Evolutionary conservation across 1,284 basidiomycete species (phyloP), one percentile per base, ranked within the genome.

Genomic region (Chondrostereum purpureum): DNA sequence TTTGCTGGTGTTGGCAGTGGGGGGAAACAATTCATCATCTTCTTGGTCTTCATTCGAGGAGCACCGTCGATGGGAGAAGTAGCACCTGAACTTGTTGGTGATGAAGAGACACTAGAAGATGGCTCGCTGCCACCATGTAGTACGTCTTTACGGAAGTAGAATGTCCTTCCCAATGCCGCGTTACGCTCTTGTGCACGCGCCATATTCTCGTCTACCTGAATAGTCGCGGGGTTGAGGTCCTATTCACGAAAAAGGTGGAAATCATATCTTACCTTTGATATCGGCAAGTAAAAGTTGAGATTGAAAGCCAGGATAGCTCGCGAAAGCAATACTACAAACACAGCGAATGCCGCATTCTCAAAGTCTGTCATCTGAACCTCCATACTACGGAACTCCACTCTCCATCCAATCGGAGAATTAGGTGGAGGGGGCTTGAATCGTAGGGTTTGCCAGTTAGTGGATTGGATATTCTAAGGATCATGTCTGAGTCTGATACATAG

Each of bases 331-430:
- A 98, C 92, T 50, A 96, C 79, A 63, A 99, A 99, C 37, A 98
- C 80, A 21, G 90, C 82, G 61, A 93, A 97, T 1, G 96, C 94
- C 0, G 96, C 96, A 62, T 99, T 99, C 70, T 99, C 96, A 62
- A 94, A 99, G 68, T 99, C 96, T 16, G 96, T 99, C 58, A 96
- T 79, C 62, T 99, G 96, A 2, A 99, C 92, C 64, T 99, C 96
- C 96, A 99, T 99, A 57, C 88, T 91, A 42, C 96, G 77, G 68
- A 99, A 99, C 64, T 99, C 96, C 14, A 99, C 94, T 36, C 96
- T 78, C 96, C 96, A 99, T 20, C 96, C 96, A 48, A 99, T 98
- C 14, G 80, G 63, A 1, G 92, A 92, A 47, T 90, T 84, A 1
- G 88, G 84, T 22, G 93, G 92, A 5, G 96, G 96, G 4, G 96